phyloP scores from a whole-genome alignment of 108 stramenopile species.

The Cyclostephanos invisitatus region DNA sequence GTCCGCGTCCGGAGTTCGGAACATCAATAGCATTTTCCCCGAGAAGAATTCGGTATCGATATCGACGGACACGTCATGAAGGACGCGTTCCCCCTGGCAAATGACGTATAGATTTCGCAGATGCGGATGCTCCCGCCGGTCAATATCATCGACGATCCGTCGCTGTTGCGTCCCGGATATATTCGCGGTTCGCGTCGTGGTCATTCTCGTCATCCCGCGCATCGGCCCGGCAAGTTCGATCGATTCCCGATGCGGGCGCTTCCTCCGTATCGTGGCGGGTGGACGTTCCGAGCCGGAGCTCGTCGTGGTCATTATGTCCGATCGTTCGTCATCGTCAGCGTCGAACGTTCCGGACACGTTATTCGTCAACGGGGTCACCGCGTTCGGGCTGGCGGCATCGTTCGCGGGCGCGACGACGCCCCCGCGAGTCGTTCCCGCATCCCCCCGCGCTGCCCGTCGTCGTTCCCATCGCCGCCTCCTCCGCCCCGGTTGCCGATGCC shows the following conservation, averaged over 20 bases:
- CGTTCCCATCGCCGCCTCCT: neutral
- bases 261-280: neutral
- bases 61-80: slow-evolving; percentile 39
- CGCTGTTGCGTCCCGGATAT: too few species aligned
- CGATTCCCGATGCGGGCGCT: neutral
- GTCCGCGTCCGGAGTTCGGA: slow-evolving; percentile 83
- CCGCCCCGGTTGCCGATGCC: too few species aligned
- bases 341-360: neutral
- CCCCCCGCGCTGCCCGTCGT: too few species aligned
- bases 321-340: neutral
- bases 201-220: too few species aligned
- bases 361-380: neutral
- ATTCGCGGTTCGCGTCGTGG: neutral
- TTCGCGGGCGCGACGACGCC: neutral
- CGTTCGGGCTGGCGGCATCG: neutral
- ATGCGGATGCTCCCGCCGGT: slow-evolving; percentile 31
- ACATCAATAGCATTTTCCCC: slow-evolving; percentile 80
- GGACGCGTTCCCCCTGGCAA: slow-evolving; percentile 45
- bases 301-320: neutral
- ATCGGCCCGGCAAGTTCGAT: neutral
- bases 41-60: slow-evolving; percentile 82
- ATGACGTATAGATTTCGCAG: slow-evolving; percentile 46
- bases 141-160: neutral
- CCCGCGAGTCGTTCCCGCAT: neutral
- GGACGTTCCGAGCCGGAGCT: neutral